Evolutionary conservation across 441 rosid species (phyloP), one percentile per base, ranked within the genome.

Genomic region (Bruguiera hainesii): DNA sequence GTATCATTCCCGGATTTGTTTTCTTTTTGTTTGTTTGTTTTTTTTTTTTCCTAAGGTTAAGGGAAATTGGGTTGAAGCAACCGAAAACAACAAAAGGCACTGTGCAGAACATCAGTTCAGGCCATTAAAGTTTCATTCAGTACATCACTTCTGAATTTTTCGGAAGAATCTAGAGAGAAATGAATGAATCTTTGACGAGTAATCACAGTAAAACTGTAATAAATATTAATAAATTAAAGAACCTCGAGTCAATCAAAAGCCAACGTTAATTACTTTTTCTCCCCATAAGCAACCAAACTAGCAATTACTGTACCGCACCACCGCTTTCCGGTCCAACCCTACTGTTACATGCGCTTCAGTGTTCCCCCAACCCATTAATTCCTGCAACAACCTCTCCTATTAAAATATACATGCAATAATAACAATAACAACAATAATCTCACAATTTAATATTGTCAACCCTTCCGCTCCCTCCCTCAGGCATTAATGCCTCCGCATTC

Each of bases 161-260:
- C 30, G 62, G 61, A 56, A 42, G 56, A 48, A 49, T 13, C 20
- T 4, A 7, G 42, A 13, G 1, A 46, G 37, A 61, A 52, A 20
- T 21, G 19, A 26, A 11, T 33, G 48, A 53, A 62, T 18, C 7
- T 30, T 60, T 60, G 57, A 57, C 30, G 66, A 55, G 30, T 56
- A 37, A 61, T 65, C 20, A 68, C 48, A n/a, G 7, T 56, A 16
- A 15, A 73, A 56, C n/a, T 26, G 49, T 56, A 66, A 60, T 18
- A 35, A 48, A 8, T 19, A 16, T 2, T 29, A 4, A 29, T 29
- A 29, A 29, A 29, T 29, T 29, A 29, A 29, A 80, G 76, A 70
- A 72, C 87, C 96, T 90, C 89, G 94, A 90, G 97, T 87, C 96
- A 87, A 90, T 88, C 86, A 51, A 20, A 35, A 35, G 7, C n/a